A percentile compares a stretch with the other conserved stretches of the same genome.
Evolutionary conservation across 192 early-diverging fungal genomes (phyloP).

Genomic region (Linnemannia schmuckeri): DNA sequence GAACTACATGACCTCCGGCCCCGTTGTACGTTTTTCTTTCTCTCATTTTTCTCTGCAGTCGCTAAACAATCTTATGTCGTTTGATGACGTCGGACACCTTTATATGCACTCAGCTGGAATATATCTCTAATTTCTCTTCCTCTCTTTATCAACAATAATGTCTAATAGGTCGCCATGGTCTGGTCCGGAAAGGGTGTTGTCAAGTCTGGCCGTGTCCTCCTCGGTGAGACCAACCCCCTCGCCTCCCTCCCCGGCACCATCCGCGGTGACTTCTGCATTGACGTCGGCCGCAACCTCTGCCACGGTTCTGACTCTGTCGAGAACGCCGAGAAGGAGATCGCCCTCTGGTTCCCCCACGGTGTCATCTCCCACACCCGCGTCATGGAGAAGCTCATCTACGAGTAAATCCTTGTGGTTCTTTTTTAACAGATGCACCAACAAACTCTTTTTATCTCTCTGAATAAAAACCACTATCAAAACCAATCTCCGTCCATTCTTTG

Average conservation of each 20-base stretch:
- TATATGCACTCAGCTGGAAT: background rate
- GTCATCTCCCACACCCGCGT: conserved; percentile 40
- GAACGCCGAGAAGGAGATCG: conserved; percentile 84
- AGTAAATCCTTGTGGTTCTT: conserved; percentile 35
- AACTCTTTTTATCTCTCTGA: background rate
- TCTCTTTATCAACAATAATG: background rate
- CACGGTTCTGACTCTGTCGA: conserved; percentile 92
- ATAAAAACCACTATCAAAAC: background rate
- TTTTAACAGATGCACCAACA: background rate
- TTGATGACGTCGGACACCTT: background rate
- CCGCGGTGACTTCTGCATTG: conserved; percentile 76
- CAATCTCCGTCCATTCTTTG: background rate
- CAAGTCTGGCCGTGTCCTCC: conserved; percentile 87
- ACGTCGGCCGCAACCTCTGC: conserved; percentile 86
- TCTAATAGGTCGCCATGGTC: conserved; percentile 67
- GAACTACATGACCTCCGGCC: conserved; percentile 94
- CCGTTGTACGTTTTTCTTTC: conserved; percentile 77
- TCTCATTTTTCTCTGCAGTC: background rate
- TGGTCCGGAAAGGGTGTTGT: conserved; percentile 92
- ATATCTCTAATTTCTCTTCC: background rate
- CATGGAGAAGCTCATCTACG: conserved; percentile 56
- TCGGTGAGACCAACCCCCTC: conserved; percentile 94
- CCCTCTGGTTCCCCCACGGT: conserved; percentile 77
- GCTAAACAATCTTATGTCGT: too few species aligned
- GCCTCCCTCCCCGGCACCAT: conserved; percentile 90